Evolutionary conservation across 768 basidiomycete species (phyloP), one percentile per base, ranked within the genome.

Genomic region (Clavaria fumosa): DNA sequence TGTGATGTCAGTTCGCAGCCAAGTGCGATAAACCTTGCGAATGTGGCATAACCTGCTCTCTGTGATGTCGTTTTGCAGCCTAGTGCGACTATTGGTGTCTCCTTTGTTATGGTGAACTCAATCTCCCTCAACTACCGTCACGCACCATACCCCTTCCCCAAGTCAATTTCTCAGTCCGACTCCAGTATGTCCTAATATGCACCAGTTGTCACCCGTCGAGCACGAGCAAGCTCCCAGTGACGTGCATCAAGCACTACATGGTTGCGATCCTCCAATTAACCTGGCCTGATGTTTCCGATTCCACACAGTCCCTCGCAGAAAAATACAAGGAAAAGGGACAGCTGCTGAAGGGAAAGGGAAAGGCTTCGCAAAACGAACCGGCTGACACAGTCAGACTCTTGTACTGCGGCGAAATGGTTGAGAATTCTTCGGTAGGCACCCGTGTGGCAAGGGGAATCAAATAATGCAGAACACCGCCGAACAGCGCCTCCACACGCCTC

Each of bases 371-470:
- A n/a, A n/a, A n/a, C n/a, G n/a, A n/a, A n/a, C n/a, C n/a, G n/a
- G n/a, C 33, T 34, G 33, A 34, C 17, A 21, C 33, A 34, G 22
- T 34, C 33, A 34, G 33, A 17, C 33, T 34, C 10, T 34, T 34
- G 19, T 34, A 34, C 22, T 14, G n/a, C 12, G 33, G 33, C 17
- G 19, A 20, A 20, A 34, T 34, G 33, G 4, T 12, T 14, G 11
- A 20, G 19, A 21, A 34, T 14, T 10, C 33, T 17, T 12, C 14
- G 12, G 17, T 10, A 12, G 19, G 19, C 33, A n/a, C n/a, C n/a
- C n/a, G 33, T 11, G 12, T 20, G 12, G 33, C 33, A 12, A 14
- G 33, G 12, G 33, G 33, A 34, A 21, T 34, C 14, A 11, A 12
- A 21, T 21, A 34, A 34, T 34, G 33, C 33, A 21, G 22, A 11